phyloP scores from a whole-genome alignment of 768 basidiomycete species.

The Austroboletus eburneus region DNA sequence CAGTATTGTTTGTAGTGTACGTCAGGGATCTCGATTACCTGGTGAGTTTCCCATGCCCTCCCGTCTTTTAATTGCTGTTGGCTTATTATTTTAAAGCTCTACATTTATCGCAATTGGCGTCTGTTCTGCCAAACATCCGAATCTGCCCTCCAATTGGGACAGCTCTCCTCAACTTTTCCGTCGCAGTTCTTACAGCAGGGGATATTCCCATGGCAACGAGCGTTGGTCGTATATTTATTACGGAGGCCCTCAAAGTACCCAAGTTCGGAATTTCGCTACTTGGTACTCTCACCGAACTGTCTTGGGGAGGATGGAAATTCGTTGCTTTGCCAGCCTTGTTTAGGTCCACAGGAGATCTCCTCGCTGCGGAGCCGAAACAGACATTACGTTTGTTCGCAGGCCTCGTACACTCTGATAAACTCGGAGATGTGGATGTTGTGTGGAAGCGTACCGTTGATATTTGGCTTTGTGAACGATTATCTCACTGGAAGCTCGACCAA shows the following conservation, averaged over 20 bases:
- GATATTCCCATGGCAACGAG: constrained; percentile 36
- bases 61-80: constrained; percentile 1
- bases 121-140: constrained; percentile 27
- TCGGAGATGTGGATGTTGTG: constrained; percentile 54
- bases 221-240: constrained; percentile 46
- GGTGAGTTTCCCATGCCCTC: constrained; percentile 37
- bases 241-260: constrained; percentile 23
- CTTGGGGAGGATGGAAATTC: constrained; percentile 77
- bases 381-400: constrained; percentile 49
- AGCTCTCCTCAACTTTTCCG: constrained; percentile 31
- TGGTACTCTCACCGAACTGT: constrained; percentile 57
- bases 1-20: constrained; percentile 55
- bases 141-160: constrained; percentile 25
- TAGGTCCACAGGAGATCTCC: constrained; percentile 44
- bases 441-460: constrained; percentile 54
- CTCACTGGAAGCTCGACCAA: constrained; percentile 35
- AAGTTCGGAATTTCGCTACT: constrained; percentile 52
- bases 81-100: constrained; percentile 22
- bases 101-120: constrained; percentile 35
- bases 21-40: constrained; percentile 65
- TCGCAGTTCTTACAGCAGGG: constrained; percentile 37
- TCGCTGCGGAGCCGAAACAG: constrained; percentile 40
- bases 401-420: constrained; percentile 43
- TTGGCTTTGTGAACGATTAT: constrained; percentile 44
- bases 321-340: constrained; percentile 59